Conservation (phyloP, 106 monocot species). For the Triglochin maritima region DNA sequence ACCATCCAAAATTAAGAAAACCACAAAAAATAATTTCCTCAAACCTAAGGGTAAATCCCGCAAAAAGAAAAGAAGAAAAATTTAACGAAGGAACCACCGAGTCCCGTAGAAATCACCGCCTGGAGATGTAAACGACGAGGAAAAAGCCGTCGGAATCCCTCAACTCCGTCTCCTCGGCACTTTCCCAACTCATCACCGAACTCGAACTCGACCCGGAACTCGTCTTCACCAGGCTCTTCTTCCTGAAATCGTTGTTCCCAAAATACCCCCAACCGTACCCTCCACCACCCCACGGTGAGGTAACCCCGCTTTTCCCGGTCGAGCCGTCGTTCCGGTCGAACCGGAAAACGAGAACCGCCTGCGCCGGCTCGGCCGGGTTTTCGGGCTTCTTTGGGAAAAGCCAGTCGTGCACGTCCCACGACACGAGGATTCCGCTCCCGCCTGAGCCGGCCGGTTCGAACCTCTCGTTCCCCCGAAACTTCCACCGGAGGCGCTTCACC, state of each 20-base stretch:
- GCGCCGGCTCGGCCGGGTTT: constrained; percentile 5
- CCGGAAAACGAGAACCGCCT: constrained; percentile 58
- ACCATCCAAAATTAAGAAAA: neutral
- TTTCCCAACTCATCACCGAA: constrained; percentile 81
- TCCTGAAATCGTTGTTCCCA: constrained; percentile 11
- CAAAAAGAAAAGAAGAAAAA: neutral
- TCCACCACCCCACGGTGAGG: neutral
- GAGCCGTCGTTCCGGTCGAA: constrained; percentile 35
- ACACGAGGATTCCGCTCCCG: constrained; percentile 29
- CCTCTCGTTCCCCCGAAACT: constrained; percentile 71
- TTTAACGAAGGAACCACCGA: neutral
- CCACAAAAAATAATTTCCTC: neutral
- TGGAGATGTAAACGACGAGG: constrained; percentile 58
- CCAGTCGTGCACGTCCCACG: constrained; percentile 64
- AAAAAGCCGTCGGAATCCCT: constrained; percentile 49
- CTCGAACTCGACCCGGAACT: constrained; percentile 36
- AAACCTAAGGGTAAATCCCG: neutral
- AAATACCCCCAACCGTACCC: constrained; percentile 11
- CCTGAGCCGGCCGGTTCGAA: constrained; percentile 18
- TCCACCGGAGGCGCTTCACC: constrained; percentile 67
- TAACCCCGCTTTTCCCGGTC: constrained; percentile 5
- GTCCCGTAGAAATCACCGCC: constrained; percentile 10
- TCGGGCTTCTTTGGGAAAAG: constrained; percentile 29
- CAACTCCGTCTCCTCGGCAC: constrained; percentile 68
- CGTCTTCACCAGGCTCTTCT: constrained; percentile 30